phyloP scores from a whole-genome alignment of 768 basidiomycete genomes.

The Lepiota subincarnata region DNA sequence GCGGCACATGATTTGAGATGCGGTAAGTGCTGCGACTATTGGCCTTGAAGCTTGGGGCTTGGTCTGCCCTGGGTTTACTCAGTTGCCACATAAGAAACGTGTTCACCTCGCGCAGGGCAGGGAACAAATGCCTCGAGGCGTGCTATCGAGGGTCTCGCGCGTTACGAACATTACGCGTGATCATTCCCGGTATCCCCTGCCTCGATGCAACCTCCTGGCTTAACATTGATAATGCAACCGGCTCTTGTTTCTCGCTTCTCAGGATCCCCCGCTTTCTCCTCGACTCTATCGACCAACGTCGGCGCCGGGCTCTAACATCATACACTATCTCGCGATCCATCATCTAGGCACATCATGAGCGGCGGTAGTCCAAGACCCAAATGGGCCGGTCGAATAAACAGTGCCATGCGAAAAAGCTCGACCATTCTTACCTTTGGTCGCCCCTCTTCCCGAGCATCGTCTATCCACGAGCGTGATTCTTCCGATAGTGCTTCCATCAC shows the following conservation, averaged over 20 bases:
- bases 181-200: slow-evolving; percentile 20
- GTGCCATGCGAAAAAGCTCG: slow-evolving; percentile 58
- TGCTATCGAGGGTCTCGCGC: slow-evolving; percentile 16
- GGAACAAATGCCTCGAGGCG: slow-evolving; percentile 2
- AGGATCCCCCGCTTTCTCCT: slow-evolving; percentile 14
- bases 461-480: slow-evolving; percentile 22
- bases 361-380: slow-evolving; percentile 38
- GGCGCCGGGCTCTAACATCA: slow-evolving; percentile 3
- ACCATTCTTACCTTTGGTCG: slow-evolving; percentile 42
- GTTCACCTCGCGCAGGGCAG: slow-evolving; percentile 10
- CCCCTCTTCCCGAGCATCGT: slow-evolving; percentile 27
- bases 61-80: neutral
- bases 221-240: slow-evolving; percentile 31
- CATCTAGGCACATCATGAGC: slow-evolving; percentile 10
- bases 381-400: slow-evolving; percentile 55
- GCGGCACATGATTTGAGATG: slow-evolving; percentile 1
- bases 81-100: slow-evolving; percentile 12
- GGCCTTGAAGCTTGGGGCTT: no score
- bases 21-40: neutral
- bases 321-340: slow-evolving; percentile 2
- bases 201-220: slow-evolving; percentile 45
- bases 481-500: slow-evolving; percentile 16
- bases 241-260: slow-evolving; percentile 16
- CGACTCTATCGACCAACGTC: slow-evolving; percentile 14
- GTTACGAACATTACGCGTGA: slow-evolving; percentile 5